Conservation (phyloP, 2,329 filamentous ascomycete species). For the Aureobasidium leucospermi region DNA sequence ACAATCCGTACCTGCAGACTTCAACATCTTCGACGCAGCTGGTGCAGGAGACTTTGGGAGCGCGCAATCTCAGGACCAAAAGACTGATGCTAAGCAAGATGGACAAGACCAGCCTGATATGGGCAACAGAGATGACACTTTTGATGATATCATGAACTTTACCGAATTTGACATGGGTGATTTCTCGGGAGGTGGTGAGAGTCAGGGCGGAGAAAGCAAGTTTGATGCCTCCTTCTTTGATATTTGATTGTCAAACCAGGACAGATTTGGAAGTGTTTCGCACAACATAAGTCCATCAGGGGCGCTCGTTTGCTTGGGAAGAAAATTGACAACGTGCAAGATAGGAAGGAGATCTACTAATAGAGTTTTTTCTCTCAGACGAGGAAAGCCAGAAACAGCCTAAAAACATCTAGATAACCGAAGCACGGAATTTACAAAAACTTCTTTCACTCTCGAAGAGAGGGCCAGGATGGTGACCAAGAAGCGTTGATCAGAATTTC, state of each 20-base stretch:
- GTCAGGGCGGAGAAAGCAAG: conserved; percentile 22
- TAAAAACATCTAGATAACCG: too few relatives aligned
- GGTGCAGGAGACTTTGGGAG: conserved; percentile 6
- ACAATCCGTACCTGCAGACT: background rate
- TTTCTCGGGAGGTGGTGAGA: conserved; percentile 20
- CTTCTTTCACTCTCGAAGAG: too few relatives aligned
- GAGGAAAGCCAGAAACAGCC: too few relatives aligned
- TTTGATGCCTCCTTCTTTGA: conserved; percentile 28
- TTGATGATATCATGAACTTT: conserved; percentile 31
- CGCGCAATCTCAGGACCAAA: background rate
- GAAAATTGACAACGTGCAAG: too few relatives aligned
- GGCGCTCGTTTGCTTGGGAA: too few relatives aligned
- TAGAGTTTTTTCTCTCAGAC: too few relatives aligned
- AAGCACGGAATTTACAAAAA: too few relatives aligned
- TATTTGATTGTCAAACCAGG: background rate
- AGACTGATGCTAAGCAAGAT: background rate
- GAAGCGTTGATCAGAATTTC: too few relatives aligned
- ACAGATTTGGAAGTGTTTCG: too few relatives aligned
- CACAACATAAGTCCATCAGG: too few relatives aligned
- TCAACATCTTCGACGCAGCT: conserved; percentile 13
- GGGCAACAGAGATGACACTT: conserved; percentile 19
- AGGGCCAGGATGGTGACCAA: too few relatives aligned
- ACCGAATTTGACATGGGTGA: conserved; percentile 25
- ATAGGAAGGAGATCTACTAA: too few relatives aligned
- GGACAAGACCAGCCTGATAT: conserved; percentile 18